Evolutionary conservation across 805 yeast species (phyloP).

Genomic region (Cyberlindnera americana): DNA sequence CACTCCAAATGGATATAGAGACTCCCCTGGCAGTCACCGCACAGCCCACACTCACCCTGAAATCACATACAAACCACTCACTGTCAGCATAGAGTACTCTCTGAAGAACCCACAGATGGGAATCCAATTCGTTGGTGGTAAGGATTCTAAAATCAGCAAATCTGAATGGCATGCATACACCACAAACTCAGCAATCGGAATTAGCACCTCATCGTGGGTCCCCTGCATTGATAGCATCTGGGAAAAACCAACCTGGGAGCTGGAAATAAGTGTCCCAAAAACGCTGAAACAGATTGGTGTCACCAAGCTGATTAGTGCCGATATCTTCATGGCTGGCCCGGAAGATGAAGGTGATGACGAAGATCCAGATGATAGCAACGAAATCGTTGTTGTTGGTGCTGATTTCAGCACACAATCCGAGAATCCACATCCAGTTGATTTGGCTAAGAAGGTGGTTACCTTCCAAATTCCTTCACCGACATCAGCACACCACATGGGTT

Average conservation of each 20-base stretch:
- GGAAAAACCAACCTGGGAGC: constrained; percentile 89
- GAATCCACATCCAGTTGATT: constrained; percentile 70
- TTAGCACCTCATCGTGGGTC: constrained; percentile 93
- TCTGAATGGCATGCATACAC: constrained; percentile 84
- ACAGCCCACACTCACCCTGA: constrained; percentile 30
- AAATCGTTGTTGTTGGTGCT: constrained; percentile 65
- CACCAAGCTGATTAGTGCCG: constrained; percentile 32
- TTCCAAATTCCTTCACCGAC: constrained; percentile 80
- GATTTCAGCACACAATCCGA: constrained; percentile 65
- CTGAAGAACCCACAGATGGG: constrained; percentile 70
- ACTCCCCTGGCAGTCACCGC: constrained; percentile 36
- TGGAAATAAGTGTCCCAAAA: constrained; percentile 81
- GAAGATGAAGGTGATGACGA: constrained; percentile 31
- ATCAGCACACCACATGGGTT: constrained; percentile 92
- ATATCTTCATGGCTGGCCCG: constrained; percentile 17
- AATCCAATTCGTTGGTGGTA: constrained; percentile 65
- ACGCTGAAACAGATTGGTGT: constrained; percentile 66
- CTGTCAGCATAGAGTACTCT: constrained; percentile 63
- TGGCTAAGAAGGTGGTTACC: constrained; percentile 66
- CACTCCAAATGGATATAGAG: constrained; percentile 36
- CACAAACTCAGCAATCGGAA: constrained; percentile 68
- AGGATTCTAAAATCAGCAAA: constrained; percentile 37
- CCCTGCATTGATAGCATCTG: constrained; percentile 90
- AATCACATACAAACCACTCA: constrained; percentile 67
- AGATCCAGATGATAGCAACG: constrained; percentile 35